Percentiles rank a stretch among this genome's conserved stretches.
Evolutionary conservation across 768 basidiomycete genomes (phyloP).

Genomic region (Mycena kentingensis): DNA sequence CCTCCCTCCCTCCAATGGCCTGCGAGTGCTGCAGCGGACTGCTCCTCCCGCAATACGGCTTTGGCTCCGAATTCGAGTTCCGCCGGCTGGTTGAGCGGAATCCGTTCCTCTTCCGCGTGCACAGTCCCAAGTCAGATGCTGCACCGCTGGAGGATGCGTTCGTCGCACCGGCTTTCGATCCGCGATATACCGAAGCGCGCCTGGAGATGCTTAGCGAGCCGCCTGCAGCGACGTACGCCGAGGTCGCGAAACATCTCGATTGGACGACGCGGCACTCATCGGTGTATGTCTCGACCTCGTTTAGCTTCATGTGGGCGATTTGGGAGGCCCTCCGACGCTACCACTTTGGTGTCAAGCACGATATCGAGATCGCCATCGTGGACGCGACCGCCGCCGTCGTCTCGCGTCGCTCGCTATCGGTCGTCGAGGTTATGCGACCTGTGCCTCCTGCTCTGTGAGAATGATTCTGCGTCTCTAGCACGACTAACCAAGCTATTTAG

Average conservation of each 20-base stretch:
- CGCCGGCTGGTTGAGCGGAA: constrained; percentile 61
- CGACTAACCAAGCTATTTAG: constrained; percentile 32
- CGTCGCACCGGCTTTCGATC: constrained; percentile 65
- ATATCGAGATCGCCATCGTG: constrained; percentile 78
- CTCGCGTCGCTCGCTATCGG: constrained; percentile 59
- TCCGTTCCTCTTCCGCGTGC: constrained; percentile 77
- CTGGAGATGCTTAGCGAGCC: constrained; percentile 37
- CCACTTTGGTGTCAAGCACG: constrained; percentile 69
- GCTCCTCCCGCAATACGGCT: constrained; percentile 71
- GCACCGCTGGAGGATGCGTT: constrained; percentile 58
- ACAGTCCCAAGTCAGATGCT: constrained; percentile 68
- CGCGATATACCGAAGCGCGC: constrained; percentile 37
- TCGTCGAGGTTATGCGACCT: constrained; percentile 61
- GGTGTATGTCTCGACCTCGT: constrained; percentile 72
- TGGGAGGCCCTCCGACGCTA: constrained; percentile 84
- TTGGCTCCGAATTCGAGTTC: constrained; percentile 64
- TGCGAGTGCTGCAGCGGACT: constrained; percentile 1
- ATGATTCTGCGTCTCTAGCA: background rate
- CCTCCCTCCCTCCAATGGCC: background rate
- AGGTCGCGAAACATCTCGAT: constrained; percentile 71
- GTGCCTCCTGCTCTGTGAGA: constrained; percentile 50
- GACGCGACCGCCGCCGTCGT: constrained; percentile 62
- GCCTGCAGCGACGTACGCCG: constrained; percentile 52
- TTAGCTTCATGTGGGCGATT: constrained; percentile 80
- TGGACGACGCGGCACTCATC: constrained; percentile 76